These are phyloP conservation scores for Calonectria honghensis DNA, from an alignment of 2,329 filamentous ascomycete genomes.

Conservation along the genomic window DNA sequence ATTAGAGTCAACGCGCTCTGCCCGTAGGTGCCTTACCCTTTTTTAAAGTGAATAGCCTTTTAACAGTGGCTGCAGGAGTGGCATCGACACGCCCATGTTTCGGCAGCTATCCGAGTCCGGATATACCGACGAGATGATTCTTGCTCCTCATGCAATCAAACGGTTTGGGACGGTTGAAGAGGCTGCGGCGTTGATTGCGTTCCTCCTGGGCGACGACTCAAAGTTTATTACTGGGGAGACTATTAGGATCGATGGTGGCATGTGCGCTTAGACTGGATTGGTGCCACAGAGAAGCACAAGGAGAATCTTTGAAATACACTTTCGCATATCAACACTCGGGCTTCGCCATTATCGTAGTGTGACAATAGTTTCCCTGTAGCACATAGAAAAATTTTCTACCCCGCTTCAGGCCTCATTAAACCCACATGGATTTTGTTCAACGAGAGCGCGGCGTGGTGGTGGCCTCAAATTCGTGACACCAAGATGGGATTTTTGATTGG, in stretches of 20 bases:
- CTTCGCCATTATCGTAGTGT: neutral
- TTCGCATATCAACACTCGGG: neutral
- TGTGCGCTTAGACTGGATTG: neutral
- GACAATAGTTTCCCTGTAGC: neutral
- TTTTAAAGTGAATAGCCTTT: neutral
- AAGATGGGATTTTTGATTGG: neutral
- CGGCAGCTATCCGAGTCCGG: slow-evolving; percentile 3
- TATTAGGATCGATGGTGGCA: slow-evolving; percentile 4
- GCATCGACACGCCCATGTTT: slow-evolving; percentile 6
- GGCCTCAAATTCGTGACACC: slow-evolving; percentile 9
- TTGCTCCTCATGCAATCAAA: slow-evolving; percentile 2
- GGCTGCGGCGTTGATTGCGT: neutral
- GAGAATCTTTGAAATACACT: too few species aligned
- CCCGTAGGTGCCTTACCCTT: neutral
- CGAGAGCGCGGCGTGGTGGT: neutral
- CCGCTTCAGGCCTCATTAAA: neutral
- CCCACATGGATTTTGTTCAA: neutral
- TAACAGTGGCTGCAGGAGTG: neutral
- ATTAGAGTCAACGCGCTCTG: neutral
- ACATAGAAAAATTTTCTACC: neutral
- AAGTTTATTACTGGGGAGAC: slow-evolving; percentile 3
- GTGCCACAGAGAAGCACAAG: neutral
- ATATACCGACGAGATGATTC: slow-evolving; percentile 4
- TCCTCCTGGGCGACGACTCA: slow-evolving; percentile 7
- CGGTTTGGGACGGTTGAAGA: slow-evolving; percentile 4